These are phyloP conservation scores for Fusarium sp. DNA, from an alignment of 2,329 filamentous ascomycete species.

Conservation along the genomic window DNA sequence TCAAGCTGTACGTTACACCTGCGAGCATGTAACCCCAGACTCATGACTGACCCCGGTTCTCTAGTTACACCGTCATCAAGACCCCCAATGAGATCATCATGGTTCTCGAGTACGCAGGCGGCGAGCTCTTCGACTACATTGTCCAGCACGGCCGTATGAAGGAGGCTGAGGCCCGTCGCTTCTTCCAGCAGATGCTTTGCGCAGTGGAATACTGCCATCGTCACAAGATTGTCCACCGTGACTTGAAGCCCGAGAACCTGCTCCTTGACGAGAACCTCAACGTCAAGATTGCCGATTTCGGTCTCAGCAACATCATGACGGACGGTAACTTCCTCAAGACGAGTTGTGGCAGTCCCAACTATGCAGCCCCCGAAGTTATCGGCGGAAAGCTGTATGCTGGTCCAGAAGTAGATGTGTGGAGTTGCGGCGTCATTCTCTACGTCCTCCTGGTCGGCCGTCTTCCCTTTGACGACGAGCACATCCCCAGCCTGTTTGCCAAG, in stretches of 20 bases:
- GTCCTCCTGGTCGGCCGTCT: slow-evolving; percentile 81
- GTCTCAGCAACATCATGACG: slow-evolving; percentile 99
- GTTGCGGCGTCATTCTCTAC: slow-evolving; percentile 89
- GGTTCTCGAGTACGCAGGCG: slow-evolving; percentile 97
- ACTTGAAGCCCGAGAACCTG: slow-evolving; percentile 96
- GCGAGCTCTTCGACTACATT: slow-evolving; percentile 97
- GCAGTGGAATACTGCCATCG: slow-evolving; percentile 98
- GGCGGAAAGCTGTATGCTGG: slow-evolving; percentile 97
- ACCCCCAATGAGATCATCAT: slow-evolving; percentile 95
- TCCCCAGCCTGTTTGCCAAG: slow-evolving; percentile 96
- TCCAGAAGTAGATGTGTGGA: slow-evolving; percentile 98
- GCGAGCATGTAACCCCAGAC: background rate
- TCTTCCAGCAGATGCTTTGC: slow-evolving; percentile 99
- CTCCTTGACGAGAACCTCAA: slow-evolving; percentile 94
- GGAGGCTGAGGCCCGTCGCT: slow-evolving; percentile 90
- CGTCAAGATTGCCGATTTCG: slow-evolving; percentile 99
- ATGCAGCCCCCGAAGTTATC: slow-evolving; percentile 97
- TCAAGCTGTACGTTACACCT: slow-evolving; percentile 79
- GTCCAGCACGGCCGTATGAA: slow-evolving; percentile 91
- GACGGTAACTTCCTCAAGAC: slow-evolving; percentile 99
- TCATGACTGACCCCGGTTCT: slow-evolving; percentile 11
- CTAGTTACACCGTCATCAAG: slow-evolving; percentile 93
- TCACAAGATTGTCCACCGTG: slow-evolving; percentile 98
- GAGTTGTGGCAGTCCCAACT: slow-evolving; percentile 97
- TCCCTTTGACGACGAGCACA: slow-evolving; percentile 98